Evolutionary conservation across 2,329 filamentous ascomycete genomes (phyloP).

Genomic region (Trematosphaeria pertusa): DNA sequence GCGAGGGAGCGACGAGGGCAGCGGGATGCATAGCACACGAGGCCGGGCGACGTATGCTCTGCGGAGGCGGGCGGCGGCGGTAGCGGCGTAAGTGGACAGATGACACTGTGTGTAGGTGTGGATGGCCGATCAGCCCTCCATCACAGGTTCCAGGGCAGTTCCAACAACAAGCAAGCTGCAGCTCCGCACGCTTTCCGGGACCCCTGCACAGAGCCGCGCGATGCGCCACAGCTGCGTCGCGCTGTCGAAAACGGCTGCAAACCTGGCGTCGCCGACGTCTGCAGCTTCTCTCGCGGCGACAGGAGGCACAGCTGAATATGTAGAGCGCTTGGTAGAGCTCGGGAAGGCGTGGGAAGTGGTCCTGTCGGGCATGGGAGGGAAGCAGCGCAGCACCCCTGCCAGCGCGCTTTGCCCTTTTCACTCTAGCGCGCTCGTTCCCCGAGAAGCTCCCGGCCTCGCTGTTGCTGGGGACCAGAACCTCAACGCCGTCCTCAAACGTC

Average conservation of each 20-base stretch:
- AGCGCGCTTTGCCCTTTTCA: constrained; percentile 5
- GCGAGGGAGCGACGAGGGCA: constrained; percentile 12
- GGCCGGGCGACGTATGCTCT: constrained; percentile 7
- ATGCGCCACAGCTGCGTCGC: neutral
- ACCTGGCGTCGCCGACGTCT: neutral
- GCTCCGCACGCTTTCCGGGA: constrained; percentile 9
- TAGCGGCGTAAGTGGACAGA: constrained; percentile 25
- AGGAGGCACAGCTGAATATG: neutral
- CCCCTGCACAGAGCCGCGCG: constrained; percentile 5
- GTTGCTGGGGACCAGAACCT: no score
- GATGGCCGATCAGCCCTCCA: constrained; percentile 18
- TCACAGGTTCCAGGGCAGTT: no score
- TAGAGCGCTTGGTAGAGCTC: neutral
- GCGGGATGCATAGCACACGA: constrained; percentile 18
- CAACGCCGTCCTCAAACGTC: neutral
- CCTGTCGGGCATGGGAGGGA: constrained; percentile 5
- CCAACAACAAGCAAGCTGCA: constrained; percentile 18
- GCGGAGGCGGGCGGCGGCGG: constrained; percentile 11
- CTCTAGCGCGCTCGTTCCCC: neutral
- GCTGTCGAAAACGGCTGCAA: neutral
- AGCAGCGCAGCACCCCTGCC: constrained; percentile 5
- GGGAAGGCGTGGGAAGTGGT: constrained; percentile 1
- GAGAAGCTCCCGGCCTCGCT: constrained; percentile 17
- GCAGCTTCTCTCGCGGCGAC: constrained; percentile 1
- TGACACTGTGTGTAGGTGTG: constrained; percentile 29